phyloP scores from a whole-genome alignment of 164 flowering plant genomes.

The Vitis rotundifolia region DNA sequence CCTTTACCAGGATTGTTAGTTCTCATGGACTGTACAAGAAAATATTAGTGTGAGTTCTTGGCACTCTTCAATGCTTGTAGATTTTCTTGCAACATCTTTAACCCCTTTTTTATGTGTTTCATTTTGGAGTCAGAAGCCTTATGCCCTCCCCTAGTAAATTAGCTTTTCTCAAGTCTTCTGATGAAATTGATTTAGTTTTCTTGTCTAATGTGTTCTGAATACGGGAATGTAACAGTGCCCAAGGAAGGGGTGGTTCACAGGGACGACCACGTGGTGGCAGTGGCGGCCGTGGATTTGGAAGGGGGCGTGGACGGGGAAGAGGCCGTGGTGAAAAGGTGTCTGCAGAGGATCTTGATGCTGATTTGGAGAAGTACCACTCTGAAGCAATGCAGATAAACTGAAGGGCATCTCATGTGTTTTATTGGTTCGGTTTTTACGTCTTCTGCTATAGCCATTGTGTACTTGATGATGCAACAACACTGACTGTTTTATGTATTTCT shows the following conservation, averaged over 20 bases:
- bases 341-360: slow-evolving; percentile 53
- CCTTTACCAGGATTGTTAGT: too few relatives aligned
- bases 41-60: too few relatives aligned
- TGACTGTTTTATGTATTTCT: slow-evolving; percentile 21
- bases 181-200: neutral
- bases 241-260: slow-evolving; percentile 54
- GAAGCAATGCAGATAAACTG: slow-evolving; percentile 37
- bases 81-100: too few relatives aligned
- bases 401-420: slow-evolving; percentile 1
- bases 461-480: slow-evolving; percentile 7
- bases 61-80: too few relatives aligned
- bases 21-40: too few relatives aligned
- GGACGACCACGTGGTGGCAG: slow-evolving; percentile 49
- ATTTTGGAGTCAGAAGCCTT: neutral
- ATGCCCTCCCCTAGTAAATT: neutral
- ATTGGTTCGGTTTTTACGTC: neutral
- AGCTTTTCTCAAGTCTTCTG: neutral
- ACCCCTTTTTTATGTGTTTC: neutral
- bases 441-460: slow-evolving; percentile 1
- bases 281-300: slow-evolving; percentile 25
- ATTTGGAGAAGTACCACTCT: slow-evolving; percentile 46
- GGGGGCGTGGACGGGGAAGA: slow-evolving; percentile 38
- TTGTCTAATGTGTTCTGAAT: slow-evolving; percentile 8
- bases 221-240: slow-evolving; percentile 41
- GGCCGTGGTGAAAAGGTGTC: slow-evolving; percentile 39